Evolutionary conservation across 441 rosid species (phyloP), one percentile per base, ranked within the genome.

Genomic region (Populus hybrid): DNA sequence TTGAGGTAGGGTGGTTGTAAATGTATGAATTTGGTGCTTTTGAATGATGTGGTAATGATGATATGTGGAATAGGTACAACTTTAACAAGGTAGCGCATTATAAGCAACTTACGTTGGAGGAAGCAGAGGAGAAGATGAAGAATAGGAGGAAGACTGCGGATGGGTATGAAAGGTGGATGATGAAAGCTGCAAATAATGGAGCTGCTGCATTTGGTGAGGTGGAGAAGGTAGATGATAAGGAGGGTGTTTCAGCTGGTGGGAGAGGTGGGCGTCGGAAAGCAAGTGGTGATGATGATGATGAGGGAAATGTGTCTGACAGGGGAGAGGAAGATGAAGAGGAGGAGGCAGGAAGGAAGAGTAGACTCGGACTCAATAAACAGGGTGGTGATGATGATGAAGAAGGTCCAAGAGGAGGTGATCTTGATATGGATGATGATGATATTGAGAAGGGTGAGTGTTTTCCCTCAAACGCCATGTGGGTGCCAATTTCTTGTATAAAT

Each of bases 101-200:
- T 83, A 95, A 95, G 83, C 95, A 92, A 77, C 97, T 95, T 74
- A 95, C 99, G 3, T 79, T 95, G 84, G 99, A 95, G 86, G 99
- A 95, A 86, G 99, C 98, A 4, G 97, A 95, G 79, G 99, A 94
- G 88, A 95, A 94, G 89, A 94, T 95, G 95, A 92, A 81, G 84
- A 95, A 92, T 67, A 87, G 98, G 86, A 89, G 95, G 75, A 95
- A 93, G 83, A 95, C 97, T 2, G 99, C 98, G 9, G 99, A 95
- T 85, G 99, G 99, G 70, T 95, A 94, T 84, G 81, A 91, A 80
- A 92, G 99, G 81, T 95, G 98, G 99, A 94, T 95, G 98, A 92
- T 95, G 98, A 95, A 95, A 90, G 95, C 95, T 66, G 98, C 94
- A 66, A 91, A 85, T 79, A 93, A 91, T 77, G 99, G 98, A 68